Percentiles rank a stretch among this genome's conserved stretches.
phyloP scores from a whole-genome alignment of 192 early-diverging fungal genomes.

The Cladochytrium replicatum region DNA sequence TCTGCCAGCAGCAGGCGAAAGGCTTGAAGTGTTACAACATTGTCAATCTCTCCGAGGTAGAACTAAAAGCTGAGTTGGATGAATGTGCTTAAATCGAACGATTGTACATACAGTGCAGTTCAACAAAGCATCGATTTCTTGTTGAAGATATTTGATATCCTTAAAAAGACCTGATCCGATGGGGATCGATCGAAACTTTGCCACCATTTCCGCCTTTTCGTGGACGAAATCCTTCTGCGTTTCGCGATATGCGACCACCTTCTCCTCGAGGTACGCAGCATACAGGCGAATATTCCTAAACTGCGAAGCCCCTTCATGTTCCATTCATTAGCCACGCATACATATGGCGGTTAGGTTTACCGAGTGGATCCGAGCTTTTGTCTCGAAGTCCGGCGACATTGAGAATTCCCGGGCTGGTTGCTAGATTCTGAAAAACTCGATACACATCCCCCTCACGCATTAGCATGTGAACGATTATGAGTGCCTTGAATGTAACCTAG shows the following conservation, averaged over 20 bases:
- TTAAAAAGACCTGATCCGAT: slow-evolving; percentile 51
- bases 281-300: slow-evolving; percentile 60
- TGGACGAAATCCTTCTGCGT: slow-evolving; percentile 56
- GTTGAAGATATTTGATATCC: slow-evolving; percentile 53
- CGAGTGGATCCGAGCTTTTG: slow-evolving; percentile 26
- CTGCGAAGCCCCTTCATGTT: slow-evolving; percentile 26
- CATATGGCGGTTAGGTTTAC: slow-evolving; percentile 5
- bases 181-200: slow-evolving; percentile 35
- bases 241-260: slow-evolving; percentile 49
- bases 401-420: slow-evolving; percentile 32
- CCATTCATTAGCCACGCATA: neutral
- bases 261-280: slow-evolving; percentile 61
- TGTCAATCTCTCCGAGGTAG: slow-evolving; percentile 59
- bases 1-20: slow-evolving; percentile 64
- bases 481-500: slow-evolving; percentile 63
- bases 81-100: neutral
- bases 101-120: slow-evolving; percentile 60
- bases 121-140: slow-evolving; percentile 53
- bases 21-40: slow-evolving; percentile 60
- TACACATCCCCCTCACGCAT: slow-evolving; percentile 59
- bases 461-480: slow-evolving; percentile 63
- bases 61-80: slow-evolving; percentile 38
- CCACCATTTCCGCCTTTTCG: slow-evolving; percentile 41
- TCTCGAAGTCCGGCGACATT: slow-evolving; percentile 42
- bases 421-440: slow-evolving; percentile 46